A percentile compares a stretch with the other conserved stretches of the same genome.
These are phyloP conservation scores for Geopyxis carbonaria DNA, from an alignment of 495 filamentous ascomycete species.

Conservation along the genomic window DNA sequence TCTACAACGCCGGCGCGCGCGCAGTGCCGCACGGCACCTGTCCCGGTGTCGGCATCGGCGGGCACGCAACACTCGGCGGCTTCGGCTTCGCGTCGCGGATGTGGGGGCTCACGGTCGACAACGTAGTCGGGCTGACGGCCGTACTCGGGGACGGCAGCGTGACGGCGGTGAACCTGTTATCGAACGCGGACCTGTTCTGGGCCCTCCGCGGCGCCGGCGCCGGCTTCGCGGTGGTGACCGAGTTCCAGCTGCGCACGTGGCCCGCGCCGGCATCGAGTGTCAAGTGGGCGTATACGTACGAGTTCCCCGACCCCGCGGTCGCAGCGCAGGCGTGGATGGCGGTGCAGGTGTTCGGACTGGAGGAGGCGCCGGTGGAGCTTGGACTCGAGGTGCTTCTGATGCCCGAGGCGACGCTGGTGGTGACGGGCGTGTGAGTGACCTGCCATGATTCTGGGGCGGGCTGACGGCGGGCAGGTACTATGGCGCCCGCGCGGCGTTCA, in stretches of 20 bases:
- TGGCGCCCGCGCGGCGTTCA: slow-evolving; percentile 4
- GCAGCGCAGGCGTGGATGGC: slow-evolving; percentile 23
- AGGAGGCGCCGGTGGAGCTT: slow-evolving; percentile 10
- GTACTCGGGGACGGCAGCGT: slow-evolving; percentile 42
- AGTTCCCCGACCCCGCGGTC: slow-evolving; percentile 28
- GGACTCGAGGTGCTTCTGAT: slow-evolving; percentile 11
- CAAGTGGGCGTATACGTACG: slow-evolving; percentile 34
- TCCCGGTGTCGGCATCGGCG: slow-evolving; percentile 48
- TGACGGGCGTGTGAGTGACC: slow-evolving; percentile 16
- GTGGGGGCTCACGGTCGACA: slow-evolving; percentile 46
- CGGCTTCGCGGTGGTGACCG: slow-evolving; percentile 43
- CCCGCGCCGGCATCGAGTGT: slow-evolving; percentile 36
- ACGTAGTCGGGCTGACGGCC: slow-evolving; percentile 38
- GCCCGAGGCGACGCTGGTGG: slow-evolving; percentile 2
- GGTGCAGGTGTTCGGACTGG: slow-evolving; percentile 4
- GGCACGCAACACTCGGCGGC: slow-evolving; percentile 55
- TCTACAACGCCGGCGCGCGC: slow-evolving; percentile 41
- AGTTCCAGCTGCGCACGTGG: slow-evolving; percentile 43
- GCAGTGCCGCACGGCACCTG: slow-evolving; percentile 60
- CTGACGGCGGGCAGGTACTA: too few species aligned
- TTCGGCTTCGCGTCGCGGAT: slow-evolving; percentile 41
- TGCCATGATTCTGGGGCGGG: too few species aligned
- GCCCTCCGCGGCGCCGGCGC: slow-evolving; percentile 39
- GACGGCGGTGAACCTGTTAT: slow-evolving; percentile 25
- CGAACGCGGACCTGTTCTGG: slow-evolving; percentile 35